Percentiles rank a stretch among this genome's conserved stretches.
Conservation (phyloP, 306 rosid species). For the Inga oerstediana region DNA sequence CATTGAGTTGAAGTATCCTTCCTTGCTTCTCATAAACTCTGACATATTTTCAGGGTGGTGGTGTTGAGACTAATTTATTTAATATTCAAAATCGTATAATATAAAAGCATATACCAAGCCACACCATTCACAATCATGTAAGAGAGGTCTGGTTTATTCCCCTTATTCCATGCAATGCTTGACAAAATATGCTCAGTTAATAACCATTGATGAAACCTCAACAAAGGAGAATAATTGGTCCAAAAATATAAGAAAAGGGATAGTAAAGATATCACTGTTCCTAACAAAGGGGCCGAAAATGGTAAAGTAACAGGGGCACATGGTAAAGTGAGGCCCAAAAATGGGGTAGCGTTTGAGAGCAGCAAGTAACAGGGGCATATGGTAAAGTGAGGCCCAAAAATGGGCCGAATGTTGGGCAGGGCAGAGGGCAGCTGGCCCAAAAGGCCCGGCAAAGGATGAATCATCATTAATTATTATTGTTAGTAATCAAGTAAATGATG, state of each 20-base stretch:
- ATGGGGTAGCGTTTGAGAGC: background rate
- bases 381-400: background rate
- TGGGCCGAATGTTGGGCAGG: background rate
- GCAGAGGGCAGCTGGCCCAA: background rate
- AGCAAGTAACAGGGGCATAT: too few species aligned
- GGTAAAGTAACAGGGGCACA: too few species aligned
- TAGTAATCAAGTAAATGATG: background rate
- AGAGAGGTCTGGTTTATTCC: background rate
- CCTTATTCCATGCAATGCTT: background rate
- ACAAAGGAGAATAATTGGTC: background rate
- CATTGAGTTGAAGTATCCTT: background rate
- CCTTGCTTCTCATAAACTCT: background rate
- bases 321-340: background rate
- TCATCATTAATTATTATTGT: too few species aligned
- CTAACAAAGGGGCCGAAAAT: background rate
- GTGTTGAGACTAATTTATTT: background rate
- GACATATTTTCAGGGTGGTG: background rate
- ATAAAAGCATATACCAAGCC: too few species aligned
- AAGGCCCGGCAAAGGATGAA: background rate
- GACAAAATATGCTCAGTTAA: background rate
- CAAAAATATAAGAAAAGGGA: background rate
- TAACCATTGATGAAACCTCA: background rate
- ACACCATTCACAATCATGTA: too few species aligned
- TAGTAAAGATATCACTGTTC: background rate
- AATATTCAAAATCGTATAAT: background rate